A percentile compares a stretch with the other conserved stretches of the same genome.
Conservation (phyloP, 1,139 yeast species). For the Hemisphaericaspora xylanilytica region DNA sequence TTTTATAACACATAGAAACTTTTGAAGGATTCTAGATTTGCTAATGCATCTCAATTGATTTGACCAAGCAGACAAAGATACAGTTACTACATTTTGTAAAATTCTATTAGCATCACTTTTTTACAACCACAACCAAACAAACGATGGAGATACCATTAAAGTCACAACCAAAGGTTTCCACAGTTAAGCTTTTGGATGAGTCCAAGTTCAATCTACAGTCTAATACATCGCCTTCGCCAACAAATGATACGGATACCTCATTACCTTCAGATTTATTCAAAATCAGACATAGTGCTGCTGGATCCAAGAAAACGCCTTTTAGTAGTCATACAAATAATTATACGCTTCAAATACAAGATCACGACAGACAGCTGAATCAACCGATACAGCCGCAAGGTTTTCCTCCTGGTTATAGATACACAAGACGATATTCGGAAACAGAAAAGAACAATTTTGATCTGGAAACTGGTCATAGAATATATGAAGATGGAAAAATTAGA, state of each 20-base stretch:
- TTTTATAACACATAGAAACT: too few relatives aligned
- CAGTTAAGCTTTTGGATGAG: slow-evolving; percentile 32
- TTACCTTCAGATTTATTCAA: slow-evolving; percentile 5
- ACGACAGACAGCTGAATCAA: slow-evolving; percentile 4
- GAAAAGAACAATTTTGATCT: slow-evolving; percentile 53
- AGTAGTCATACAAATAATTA: not conserved
- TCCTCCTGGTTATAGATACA: slow-evolving; percentile 23
- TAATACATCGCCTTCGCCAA: slow-evolving; percentile 5
- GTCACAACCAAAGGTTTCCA: slow-evolving; percentile 43
- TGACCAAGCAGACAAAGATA: too few relatives aligned
- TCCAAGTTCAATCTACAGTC: slow-evolving; percentile 19
- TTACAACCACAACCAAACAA: too few relatives aligned
- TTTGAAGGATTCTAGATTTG: too few relatives aligned
- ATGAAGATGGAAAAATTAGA: slow-evolving; percentile 48
- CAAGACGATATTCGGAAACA: slow-evolving; percentile 55
- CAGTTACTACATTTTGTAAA: too few relatives aligned
- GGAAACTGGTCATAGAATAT: slow-evolving; percentile 49
- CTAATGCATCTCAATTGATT: too few relatives aligned
- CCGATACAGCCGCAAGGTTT: slow-evolving; percentile 1
- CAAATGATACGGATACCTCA: slow-evolving; percentile 4
- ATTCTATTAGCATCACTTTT: too few relatives aligned
- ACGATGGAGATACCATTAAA: slow-evolving; percentile 45
- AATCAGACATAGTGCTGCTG: slow-evolving; percentile 3
- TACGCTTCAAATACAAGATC: slow-evolving; percentile 1
- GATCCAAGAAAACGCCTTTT: slow-evolving; percentile 2